These are phyloP conservation scores for Leccinum obscurum DNA, from an alignment of 768 basidiomycete species.

Conservation along the genomic window DNA sequence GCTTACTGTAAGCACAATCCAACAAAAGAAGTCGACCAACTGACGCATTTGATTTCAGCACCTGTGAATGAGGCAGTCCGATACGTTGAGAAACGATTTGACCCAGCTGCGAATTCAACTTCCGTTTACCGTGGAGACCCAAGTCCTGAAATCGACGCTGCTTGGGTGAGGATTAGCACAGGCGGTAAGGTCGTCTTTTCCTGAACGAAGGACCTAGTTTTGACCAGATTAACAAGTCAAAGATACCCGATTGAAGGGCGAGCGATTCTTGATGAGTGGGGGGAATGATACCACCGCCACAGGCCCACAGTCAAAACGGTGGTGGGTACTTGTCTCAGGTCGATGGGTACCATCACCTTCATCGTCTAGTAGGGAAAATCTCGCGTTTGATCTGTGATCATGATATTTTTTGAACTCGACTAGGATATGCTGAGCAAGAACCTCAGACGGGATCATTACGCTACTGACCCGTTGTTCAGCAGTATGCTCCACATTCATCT, in stretches of 20 bases:
- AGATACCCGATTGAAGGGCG: slow-evolving; percentile 6
- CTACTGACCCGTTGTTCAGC: not conserved
- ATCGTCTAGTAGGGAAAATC: slow-evolving; percentile 4
- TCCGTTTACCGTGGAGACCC: slow-evolving; percentile 8
- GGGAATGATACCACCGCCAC: slow-evolving; percentile 1
- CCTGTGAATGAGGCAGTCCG: slow-evolving; percentile 8
- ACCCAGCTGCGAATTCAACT: not conserved
- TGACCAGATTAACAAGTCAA: not conserved
- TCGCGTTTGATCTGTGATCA: not conserved
- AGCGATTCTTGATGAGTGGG: slow-evolving; percentile 11
- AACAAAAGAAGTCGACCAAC: not conserved
- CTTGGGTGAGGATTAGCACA: slow-evolving; percentile 1
- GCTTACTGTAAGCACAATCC: not conserved
- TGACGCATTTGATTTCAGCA: not conserved
- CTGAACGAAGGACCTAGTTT: not conserved
- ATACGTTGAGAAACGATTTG: slow-evolving; percentile 4
- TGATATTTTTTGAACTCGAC: not conserved
- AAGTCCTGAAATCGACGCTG: slow-evolving; percentile 10
- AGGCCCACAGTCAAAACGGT: not conserved
- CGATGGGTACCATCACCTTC: slow-evolving; percentile 13
- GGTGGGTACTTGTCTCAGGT: slow-evolving; percentile 14
- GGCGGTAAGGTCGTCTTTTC: not conserved
- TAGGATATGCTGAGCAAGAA: slow-evolving; percentile 2
- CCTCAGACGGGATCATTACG: not conserved
- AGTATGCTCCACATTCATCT: not conserved